Evolutionary conservation across 2,329 filamentous ascomycete species (phyloP).

Genomic region (Xylaria sp.): DNA sequence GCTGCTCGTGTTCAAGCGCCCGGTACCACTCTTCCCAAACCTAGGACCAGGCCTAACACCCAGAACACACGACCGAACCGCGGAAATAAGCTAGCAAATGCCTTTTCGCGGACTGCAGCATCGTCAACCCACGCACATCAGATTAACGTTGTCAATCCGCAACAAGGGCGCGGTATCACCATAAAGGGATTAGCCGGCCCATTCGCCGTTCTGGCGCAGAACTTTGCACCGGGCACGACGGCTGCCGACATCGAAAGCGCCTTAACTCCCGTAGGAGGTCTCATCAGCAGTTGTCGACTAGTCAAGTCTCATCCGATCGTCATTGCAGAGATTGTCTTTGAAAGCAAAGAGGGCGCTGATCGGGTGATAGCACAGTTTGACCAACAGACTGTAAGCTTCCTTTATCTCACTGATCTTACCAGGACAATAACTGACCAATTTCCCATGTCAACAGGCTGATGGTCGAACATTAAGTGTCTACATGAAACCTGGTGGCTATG

Average conservation of each 20-base stretch:
- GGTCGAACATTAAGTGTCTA: conserved; percentile 76
- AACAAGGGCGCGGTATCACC: conserved; percentile 59
- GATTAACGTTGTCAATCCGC: conserved; percentile 41
- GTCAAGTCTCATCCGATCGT: conserved; percentile 72
- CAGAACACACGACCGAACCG: conserved; percentile 37
- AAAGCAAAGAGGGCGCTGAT: conserved; percentile 73
- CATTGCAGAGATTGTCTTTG: conserved; percentile 78
- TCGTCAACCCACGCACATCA: conserved; percentile 43
- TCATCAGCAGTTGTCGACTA: conserved; percentile 70
- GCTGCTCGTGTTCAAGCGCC: conserved; percentile 53
- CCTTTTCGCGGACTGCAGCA: conserved; percentile 49
- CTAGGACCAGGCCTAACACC: conserved; percentile 27
- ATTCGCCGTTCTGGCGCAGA: conserved; percentile 75
- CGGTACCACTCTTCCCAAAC: conserved; percentile 42
- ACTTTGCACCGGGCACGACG: conserved; percentile 82
- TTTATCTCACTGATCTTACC: neutral
- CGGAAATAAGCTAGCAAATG: conserved; percentile 51
- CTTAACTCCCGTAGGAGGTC: conserved; percentile 75
- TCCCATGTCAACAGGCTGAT: conserved; percentile 62
- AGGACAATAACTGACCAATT: conserved; percentile 1
- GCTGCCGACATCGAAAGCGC: conserved; percentile 83
- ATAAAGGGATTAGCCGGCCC: conserved; percentile 78
- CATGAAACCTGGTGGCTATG: conserved; percentile 60
- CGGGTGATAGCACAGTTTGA: conserved; percentile 78
- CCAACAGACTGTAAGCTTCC: conserved; percentile 69